phyloP scores from a whole-genome alignment of 805 yeast genomes.

The Wickerhamiella spandovensis region DNA sequence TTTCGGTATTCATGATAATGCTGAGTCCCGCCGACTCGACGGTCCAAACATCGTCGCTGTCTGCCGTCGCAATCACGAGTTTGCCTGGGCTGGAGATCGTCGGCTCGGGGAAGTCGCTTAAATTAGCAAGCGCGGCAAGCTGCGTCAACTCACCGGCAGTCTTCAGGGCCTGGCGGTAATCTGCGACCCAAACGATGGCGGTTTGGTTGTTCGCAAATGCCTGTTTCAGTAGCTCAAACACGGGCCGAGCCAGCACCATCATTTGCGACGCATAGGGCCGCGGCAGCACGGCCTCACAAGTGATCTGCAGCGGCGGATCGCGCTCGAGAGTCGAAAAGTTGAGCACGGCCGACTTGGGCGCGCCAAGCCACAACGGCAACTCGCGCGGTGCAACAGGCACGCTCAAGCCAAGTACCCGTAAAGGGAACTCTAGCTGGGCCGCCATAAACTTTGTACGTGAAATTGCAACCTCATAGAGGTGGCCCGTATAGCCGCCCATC shows the following conservation, averaged over 20 bases:
- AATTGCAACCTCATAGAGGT: slow-evolving; percentile 53
- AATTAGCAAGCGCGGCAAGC: background rate
- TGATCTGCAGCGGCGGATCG: slow-evolving; percentile 31
- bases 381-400: slow-evolving; percentile 63
- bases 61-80: background rate
- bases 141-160: background rate
- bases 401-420: slow-evolving; percentile 58
- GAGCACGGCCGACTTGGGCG: slow-evolving; percentile 41
- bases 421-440: slow-evolving; percentile 42
- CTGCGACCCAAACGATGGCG: background rate
- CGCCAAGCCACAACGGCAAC: slow-evolving; percentile 79
- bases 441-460: slow-evolving; percentile 61
- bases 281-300: slow-evolving; percentile 13
- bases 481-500: slow-evolving; percentile 48
- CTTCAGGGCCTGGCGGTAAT: background rate
- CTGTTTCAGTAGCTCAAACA: slow-evolving; percentile 10
- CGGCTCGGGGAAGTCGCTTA: background rate
- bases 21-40: slow-evolving; percentile 49
- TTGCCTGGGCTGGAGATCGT: background rate
- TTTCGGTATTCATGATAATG: slow-evolving; percentile 56
- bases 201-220: background rate
- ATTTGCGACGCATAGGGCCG: slow-evolving; percentile 39
- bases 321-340: slow-evolving; percentile 59
- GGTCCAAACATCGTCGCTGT: background rate
- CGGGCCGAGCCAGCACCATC: slow-evolving; percentile 37